Evolutionary conservation across 2,329 filamentous ascomycete species (phyloP).

Genomic region (Penicillium fuscoglaucum): DNA sequence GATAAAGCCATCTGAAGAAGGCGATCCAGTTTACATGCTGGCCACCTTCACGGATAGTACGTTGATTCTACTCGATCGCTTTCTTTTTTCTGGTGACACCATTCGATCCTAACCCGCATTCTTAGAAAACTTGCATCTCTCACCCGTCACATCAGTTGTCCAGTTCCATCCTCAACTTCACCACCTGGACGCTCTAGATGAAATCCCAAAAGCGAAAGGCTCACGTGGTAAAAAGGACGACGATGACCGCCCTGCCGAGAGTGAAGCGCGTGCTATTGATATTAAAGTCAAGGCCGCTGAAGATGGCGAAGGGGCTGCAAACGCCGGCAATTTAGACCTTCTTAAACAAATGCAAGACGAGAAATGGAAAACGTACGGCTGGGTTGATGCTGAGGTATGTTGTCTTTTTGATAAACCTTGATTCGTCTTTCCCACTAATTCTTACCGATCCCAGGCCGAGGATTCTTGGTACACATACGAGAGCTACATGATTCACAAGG

Average conservation of each 20-base stretch:
- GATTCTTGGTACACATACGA: slow-evolving; percentile 75
- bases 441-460: slow-evolving; percentile 47
- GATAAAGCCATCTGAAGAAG: slow-evolving; percentile 66
- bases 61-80: slow-evolving; percentile 32
- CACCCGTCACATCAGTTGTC: slow-evolving; percentile 76
- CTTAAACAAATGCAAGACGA: slow-evolving; percentile 79
- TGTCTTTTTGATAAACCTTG: background rate
- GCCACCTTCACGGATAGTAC: slow-evolving; percentile 83
- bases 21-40: slow-evolving; percentile 78
- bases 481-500: slow-evolving; percentile 64
- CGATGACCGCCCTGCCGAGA: slow-evolving; percentile 48
- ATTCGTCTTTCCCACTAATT: slow-evolving; percentile 13
- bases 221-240: slow-evolving; percentile 42
- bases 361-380: slow-evolving; percentile 75
- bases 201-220: slow-evolving; percentile 53
- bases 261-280: slow-evolving; percentile 73
- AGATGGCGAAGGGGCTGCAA: slow-evolving; percentile 63
- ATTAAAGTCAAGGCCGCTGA: slow-evolving; percentile 80
- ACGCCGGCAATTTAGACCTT: slow-evolving; percentile 72
- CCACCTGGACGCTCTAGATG: slow-evolving; percentile 81
- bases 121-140: slow-evolving; percentile 82
- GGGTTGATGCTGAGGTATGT: slow-evolving; percentile 50
- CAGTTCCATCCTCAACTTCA: slow-evolving; percentile 90
- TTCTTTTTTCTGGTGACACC: background rate
- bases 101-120: slow-evolving; percentile 9